Base-by-base conservation (phyloP, 78 protist species). In the Polysphondylium violaceum region DNA sequence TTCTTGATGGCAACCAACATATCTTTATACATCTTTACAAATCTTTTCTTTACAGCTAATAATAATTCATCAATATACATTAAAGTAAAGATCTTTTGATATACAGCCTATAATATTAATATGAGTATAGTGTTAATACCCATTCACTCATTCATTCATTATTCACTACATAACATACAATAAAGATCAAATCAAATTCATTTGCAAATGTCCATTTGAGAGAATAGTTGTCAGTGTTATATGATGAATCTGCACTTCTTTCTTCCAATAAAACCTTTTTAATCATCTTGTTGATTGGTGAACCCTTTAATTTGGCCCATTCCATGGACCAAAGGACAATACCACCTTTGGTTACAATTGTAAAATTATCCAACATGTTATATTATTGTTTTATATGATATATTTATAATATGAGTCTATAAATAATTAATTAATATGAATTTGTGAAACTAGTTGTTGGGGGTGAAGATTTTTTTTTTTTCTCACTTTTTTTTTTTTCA, bases 171-270 rank as follows among this genome's bases (percentile, higher is more conserved):
- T n/a, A n/a, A 76, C 88, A 0, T 74, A 89, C 95, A 65, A 93
- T 51, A 76, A 93, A 93, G 17, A 93, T 67, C 29, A 93, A 56
- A 76, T 79, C 94, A 23, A 75, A 76, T 36, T 86, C 93, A 47
- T 93, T 93, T 63, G 88, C 83, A 33, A 93, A 69, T 21, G 87
- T 87, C 96, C 96, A 93, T 72, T 93, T 87, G 31, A 93, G 65
- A 31, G 83, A 67, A 71, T 93, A 93, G 63, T 63, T 88, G 21
- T 79, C 96, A 38, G 27, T 35, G 41, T 83, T 67, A 33, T 59
- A 83, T 16, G 86, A 73, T 19, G 71, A 27, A 9, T 75, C 76
- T 2, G 88, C 73, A 72, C 90, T 67, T 86, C 81, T 86, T 51
- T 75, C 96, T 58, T 71, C 89, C 11, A 71, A 78, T 27, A 92